Evolutionary conservation across 345 rosid genomes (phyloP).

Genomic region (Mercurialis annua): DNA sequence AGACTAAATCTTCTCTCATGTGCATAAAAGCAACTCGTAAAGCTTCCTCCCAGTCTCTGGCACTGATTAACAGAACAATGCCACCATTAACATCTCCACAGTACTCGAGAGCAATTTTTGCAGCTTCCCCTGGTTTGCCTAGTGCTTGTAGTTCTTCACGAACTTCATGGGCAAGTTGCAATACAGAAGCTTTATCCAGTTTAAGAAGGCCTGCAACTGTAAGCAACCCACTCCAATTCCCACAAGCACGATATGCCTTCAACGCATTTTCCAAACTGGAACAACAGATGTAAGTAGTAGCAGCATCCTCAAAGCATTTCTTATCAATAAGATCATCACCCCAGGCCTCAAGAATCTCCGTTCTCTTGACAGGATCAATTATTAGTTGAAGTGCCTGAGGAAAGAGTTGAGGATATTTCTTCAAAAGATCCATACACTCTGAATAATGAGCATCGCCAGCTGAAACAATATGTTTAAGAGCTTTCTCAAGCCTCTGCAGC

Average conservation of each 20-base stretch:
- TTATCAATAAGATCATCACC: conserved; percentile 75
- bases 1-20: conserved; percentile 51
- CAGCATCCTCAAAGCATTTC: conserved; percentile 87
- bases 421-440: conserved; percentile 72
- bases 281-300: conserved; percentile 76
- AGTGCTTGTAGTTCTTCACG: conserved; percentile 91
- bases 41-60: conserved; percentile 98
- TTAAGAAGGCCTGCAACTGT: conserved; percentile 81
- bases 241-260: conserved; percentile 79
- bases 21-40: conserved; percentile 75
- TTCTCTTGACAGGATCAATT: conserved; percentile 54
- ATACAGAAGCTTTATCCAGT: conserved; percentile 59
- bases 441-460: conserved; percentile 69
- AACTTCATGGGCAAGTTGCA: conserved; percentile 77
- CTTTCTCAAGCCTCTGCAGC: conserved; percentile 72
- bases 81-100: conserved; percentile 70
- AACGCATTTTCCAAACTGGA: conserved; percentile 70
- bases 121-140: conserved; percentile 94
- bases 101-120: conserved; percentile 85
- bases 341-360: conserved; percentile 81
- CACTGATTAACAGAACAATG: conserved; percentile 58
- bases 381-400: conserved; percentile 74
- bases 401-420: conserved; percentile 75
- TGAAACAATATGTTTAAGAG: conserved; percentile 76
- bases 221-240: conserved; percentile 89